Base-by-base conservation (phyloP, 2,329 filamentous ascomycete genomes). In the Pseudogymnoascus sp. region DNA sequence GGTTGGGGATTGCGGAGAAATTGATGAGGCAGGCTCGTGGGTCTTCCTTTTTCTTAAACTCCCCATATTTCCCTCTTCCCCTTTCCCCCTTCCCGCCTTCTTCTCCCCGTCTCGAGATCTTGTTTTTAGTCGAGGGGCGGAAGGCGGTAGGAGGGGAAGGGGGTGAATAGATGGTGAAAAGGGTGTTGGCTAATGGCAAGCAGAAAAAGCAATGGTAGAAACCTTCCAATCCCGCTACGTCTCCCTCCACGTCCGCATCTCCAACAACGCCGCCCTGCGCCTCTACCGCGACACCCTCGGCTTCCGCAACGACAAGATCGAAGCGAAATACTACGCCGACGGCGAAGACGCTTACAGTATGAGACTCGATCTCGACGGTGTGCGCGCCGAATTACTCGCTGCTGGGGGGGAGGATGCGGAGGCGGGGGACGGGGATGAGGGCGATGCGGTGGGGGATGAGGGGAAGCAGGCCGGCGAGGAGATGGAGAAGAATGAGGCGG, bases 301-400 rank as follows among this genome's bases (percentile, higher is more conserved):
- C 62, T 97, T 97, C 82, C 84, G 87, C 73, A 89, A 90, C 69
- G 91, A 95, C 68, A 95, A 92, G 80, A 86, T 89, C 10, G 91
- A 96, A 78, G 75, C 84, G 59, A 95, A 93, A 78, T 96, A 96
- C 83, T 99, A 99, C 75, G 95, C 95, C 64, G 95, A 99, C 75
- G 93, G 93, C 65, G 95, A 99, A 79, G 91, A 99, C 79, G 95
- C 95, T 38, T 96, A 87, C 74, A 90, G 87, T 73, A 99, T 99
- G 95, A 88, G 87, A 67, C 89, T 96, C 75, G 89, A 97, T 72
- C 82, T 99, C 46, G 76, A 78, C 2, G 77, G 79, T 60, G 74
- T 88, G 50, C 78, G 80, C 62, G 79, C 83, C 64, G 79, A 82
- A 5, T 67, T 11, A 77, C 79, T 63, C 78, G 73, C 76, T 28